Base-by-base conservation (phyloP, 257 asterid genomes). In the Gentiana straminea region DNA sequence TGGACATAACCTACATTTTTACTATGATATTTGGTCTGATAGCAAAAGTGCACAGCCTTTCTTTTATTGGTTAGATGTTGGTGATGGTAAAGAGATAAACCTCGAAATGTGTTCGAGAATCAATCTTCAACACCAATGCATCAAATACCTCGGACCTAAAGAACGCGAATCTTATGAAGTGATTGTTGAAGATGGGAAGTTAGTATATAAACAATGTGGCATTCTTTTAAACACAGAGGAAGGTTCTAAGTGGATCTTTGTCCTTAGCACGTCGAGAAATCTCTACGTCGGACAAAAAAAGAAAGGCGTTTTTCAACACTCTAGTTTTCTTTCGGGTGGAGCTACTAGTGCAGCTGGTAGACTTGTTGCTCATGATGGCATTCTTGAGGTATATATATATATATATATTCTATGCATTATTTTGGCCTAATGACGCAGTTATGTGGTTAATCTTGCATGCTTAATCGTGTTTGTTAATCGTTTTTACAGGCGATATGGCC, bases 61-160 rank as follows among this genome's bases (percentile, higher is more conserved):
- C 80, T 84, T 84, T 66, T 84, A 81, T 61, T 84, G 94, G 94
- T 70, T 81, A 81, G 91, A 84, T 48, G 70, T 84, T 11, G 86
- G 94, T 43, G 94, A 79, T 35, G 94, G 91, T 3, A 84, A 74
- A 66, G 94, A 82, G 69, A 60, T 82, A 34, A 70, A 80, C 45
- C 84, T 79, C 55, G 64, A 73, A 24, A 67, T 59, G 13, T 81
- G 94, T 70, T 70, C 73, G 1, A 70, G 94, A 65, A 65, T 46
- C 51, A 67, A 76, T 35, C 52, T 81, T 54, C 90, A 84, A 38
- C 70, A 67, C 12, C 87, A 84, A 54, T 84, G 86, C 81, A 82
- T 82, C 58, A 57, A 60, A 53, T 84, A 84, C 61, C 86, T 84
- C 13, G 88, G 88, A 60, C 94, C 78, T 1, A 79, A 71, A 35